These are phyloP conservation scores for Vaccinium darrowii DNA, from an alignment of 148 eudicot genomes.

Conservation along the genomic window DNA sequence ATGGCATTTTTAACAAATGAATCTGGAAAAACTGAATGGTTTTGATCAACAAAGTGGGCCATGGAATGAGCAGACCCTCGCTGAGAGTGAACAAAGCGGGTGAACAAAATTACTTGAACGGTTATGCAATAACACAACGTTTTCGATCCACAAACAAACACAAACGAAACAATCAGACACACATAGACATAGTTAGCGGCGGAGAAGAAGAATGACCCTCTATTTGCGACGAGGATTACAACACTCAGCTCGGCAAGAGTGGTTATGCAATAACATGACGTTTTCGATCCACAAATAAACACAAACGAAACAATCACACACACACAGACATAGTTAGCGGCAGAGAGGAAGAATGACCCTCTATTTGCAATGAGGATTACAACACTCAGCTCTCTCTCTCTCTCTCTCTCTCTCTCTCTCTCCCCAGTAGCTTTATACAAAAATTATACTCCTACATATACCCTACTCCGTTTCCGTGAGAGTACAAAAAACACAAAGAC, in stretches of 20 bases:
- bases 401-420: too few relatives aligned
- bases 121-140: neutral
- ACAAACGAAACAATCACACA: neutral
- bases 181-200: neutral
- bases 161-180: neutral
- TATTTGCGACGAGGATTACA: neutral
- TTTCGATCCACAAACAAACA: neutral
- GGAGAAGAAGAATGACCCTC: neutral
- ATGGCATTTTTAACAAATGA: too few relatives aligned
- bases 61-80: too few relatives aligned
- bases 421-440: too few relatives aligned
- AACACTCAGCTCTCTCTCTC: neutral
- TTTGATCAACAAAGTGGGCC: too few relatives aligned
- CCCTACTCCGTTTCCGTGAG: too few relatives aligned
- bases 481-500: neutral
- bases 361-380: neutral
- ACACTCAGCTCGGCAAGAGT: neutral
- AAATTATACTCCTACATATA: too few relatives aligned
- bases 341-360: neutral
- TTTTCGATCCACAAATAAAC: neutral
- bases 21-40: too few relatives aligned
- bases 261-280: neutral
- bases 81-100: too few relatives aligned
- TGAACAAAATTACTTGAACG: too few relatives aligned
- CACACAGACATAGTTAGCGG: neutral